Percentiles rank a stretch among this genome's conserved stretches.
These are phyloP conservation scores for Phtheirospermum japonicum DNA, from an alignment of 257 asterid species.

Conservation along the genomic window DNA sequence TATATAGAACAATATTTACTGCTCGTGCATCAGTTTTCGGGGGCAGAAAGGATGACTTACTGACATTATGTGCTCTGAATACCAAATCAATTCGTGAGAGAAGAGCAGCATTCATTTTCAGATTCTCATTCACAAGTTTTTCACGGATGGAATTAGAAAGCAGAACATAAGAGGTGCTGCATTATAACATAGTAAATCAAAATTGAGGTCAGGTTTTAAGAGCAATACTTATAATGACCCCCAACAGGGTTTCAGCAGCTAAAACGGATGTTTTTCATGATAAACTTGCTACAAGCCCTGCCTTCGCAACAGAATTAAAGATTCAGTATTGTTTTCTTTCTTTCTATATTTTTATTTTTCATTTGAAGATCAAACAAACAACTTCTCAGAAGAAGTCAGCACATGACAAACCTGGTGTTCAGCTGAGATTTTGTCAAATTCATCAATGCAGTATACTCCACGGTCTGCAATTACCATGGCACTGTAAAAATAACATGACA, in stretches of 20 bases:
- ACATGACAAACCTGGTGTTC: slow-evolving; percentile 78
- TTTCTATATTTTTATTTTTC: slow-evolving; percentile 5
- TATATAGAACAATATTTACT: not conserved
- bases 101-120: slow-evolving; percentile 91
- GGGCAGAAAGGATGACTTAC: slow-evolving; percentile 56
- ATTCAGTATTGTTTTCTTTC: slow-evolving; percentile 23
- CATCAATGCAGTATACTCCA: no score
- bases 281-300: slow-evolving; percentile 98
- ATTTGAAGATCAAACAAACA: slow-evolving; percentile 24
- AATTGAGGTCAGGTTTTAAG: slow-evolving; percentile 19
- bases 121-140: slow-evolving; percentile 95
- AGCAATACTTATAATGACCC: slow-evolving; percentile 84
- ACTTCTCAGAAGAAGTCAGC: slow-evolving; percentile 18
- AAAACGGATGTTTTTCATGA: slow-evolving; percentile 94
- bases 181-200: slow-evolving; percentile 22
- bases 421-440: no score
- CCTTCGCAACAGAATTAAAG: slow-evolving; percentile 70
- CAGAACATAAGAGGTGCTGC: slow-evolving; percentile 6
- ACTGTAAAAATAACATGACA: no score
- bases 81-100: slow-evolving; percentile 97
- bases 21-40: slow-evolving; percentile 17
- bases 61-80: slow-evolving; percentile 98
- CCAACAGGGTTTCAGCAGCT: slow-evolving; percentile 98
- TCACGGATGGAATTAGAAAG: slow-evolving; percentile 76
- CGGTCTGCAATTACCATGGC: no score